Evolutionary conservation across 805 yeast species (phyloP).

Genomic region (Sugiyamaella qingdaonensis): DNA sequence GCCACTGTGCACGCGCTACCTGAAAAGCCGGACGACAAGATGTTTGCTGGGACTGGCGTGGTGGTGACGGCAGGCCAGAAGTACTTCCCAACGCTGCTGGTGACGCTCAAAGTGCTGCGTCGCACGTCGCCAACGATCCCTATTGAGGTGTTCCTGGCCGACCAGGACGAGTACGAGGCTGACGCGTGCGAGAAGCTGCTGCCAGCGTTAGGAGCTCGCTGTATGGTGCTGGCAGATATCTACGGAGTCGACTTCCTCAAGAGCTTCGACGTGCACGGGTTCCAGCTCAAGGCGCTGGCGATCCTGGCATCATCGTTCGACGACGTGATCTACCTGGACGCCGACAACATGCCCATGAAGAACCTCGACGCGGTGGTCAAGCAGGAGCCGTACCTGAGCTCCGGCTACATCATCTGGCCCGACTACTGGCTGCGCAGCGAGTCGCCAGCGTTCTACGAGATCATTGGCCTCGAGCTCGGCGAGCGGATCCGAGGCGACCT

Average conservation of each 20-base stretch:
- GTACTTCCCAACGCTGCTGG: constrained; percentile 65
- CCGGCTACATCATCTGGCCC: constrained; percentile 67
- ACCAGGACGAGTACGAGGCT: constrained; percentile 62
- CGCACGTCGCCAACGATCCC: constrained; percentile 66
- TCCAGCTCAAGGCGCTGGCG: constrained; percentile 68
- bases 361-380: constrained; percentile 59
- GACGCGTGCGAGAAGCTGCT: constrained; percentile 63
- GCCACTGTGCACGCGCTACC: constrained; percentile 47
- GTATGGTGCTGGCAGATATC: constrained; percentile 60
- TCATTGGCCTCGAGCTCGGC: constrained; percentile 55
- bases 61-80: constrained; percentile 80
- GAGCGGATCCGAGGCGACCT: constrained; percentile 35
- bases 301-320: constrained; percentile 69
- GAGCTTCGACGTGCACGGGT: constrained; percentile 52
- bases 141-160: constrained; percentile 77
- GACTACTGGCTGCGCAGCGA: constrained; percentile 87
- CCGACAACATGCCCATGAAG: constrained; percentile 69
- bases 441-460: constrained; percentile 64
- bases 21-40: neutral
- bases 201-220: constrained; percentile 59
- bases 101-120: constrained; percentile 62
- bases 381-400: constrained; percentile 49
- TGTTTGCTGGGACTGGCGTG: constrained; percentile 44
- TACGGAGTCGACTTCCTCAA: constrained; percentile 52
- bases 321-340: constrained; percentile 65